These are phyloP conservation scores for Neonothopanus nambi DNA, from an alignment of 1,284 basidiomycete species.

Conservation along the genomic window DNA sequence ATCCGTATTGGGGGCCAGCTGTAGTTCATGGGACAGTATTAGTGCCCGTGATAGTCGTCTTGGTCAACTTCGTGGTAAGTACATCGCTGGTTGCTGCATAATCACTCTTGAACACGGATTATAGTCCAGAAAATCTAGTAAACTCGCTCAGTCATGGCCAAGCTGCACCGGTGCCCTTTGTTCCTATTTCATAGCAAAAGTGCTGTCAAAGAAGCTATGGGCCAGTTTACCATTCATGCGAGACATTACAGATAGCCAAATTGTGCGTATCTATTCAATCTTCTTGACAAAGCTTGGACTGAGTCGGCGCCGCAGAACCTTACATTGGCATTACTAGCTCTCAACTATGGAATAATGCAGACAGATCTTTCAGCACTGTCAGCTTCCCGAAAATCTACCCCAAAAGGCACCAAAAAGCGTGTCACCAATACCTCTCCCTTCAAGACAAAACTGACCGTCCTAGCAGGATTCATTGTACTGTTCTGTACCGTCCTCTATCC, in stretches of 20 bases:
- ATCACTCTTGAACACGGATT: background rate
- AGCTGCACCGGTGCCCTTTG: background rate
- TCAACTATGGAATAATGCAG: constrained; percentile 11
- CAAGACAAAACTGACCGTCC: constrained; percentile 28
- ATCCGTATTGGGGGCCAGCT: constrained; percentile 58
- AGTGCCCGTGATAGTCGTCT: constrained; percentile 52
- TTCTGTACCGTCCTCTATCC: constrained; percentile 34
- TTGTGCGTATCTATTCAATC: constrained; percentile 17
- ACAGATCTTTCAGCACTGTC: constrained; percentile 31
- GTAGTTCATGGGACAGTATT: constrained; percentile 56
- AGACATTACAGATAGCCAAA: constrained; percentile 21
- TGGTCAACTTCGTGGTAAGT: constrained; percentile 24
- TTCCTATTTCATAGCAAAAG: constrained; percentile 5
- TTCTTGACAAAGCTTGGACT: background rate
- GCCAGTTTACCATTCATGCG: constrained; percentile 15
- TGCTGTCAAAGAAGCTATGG: constrained; percentile 12
- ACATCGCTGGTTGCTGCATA: background rate
- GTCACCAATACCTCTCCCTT: constrained; percentile 6
- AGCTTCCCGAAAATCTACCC: constrained; percentile 16
- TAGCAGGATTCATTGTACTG: constrained; percentile 37
- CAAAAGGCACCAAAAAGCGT: constrained; percentile 21
- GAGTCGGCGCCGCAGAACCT: constrained; percentile 3
- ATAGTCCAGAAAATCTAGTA: background rate
- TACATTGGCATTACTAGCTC: background rate
- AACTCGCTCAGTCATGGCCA: background rate